Evolutionary conservation across 1,284 basidiomycete species (phyloP), one percentile per base, ranked within the genome.

Genomic region (Ganoderma boninense): DNA sequence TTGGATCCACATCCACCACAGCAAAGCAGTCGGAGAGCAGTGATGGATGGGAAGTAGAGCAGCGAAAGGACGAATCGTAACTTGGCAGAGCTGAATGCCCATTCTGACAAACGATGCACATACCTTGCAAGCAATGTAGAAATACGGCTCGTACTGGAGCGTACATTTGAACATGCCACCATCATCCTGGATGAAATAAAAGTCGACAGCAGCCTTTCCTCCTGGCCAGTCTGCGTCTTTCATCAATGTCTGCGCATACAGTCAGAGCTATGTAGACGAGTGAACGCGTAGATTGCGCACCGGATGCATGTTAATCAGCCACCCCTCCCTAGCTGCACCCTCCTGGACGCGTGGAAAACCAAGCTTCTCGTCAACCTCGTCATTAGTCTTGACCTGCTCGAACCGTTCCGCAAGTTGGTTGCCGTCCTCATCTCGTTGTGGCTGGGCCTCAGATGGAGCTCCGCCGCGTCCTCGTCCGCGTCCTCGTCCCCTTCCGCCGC

Each of bases 261-360:
- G 23, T 62, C 40, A 62, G 60, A 42, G 11, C 23, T 23, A 18
- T 42, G 4, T 10, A 13, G 4, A 44, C 38, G 20, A 4, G n/a
- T 5, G 43, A n/a, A 18, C 60, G 42, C 40, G 42, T 62, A 13
- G 49, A 0, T 6, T 23, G 85, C 93, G 77, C 78, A 96, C 95
- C 69, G 97, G 95, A 81, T 98, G 97, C 97, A 99, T 99, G 80
- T 99, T 99, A 72, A 99, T 92, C 79, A 99, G 85, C 98, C 98
- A 99, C 1, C 96, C 97, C 69, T 95, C 93, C 76, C 86, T 89
- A 74, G 84, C 84, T 10, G 87, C 83, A 0, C 95, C 95, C 75
- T 93, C 92, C 72, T 95, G 90, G 66, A 95, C 86, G 67, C 92
- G 86, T 57, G 86, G 86, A 81, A 99, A 99, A 0, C 98, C 98